Base-by-base conservation (phyloP, 768 basidiomycete genomes). In the Amanita molliuscula region DNA sequence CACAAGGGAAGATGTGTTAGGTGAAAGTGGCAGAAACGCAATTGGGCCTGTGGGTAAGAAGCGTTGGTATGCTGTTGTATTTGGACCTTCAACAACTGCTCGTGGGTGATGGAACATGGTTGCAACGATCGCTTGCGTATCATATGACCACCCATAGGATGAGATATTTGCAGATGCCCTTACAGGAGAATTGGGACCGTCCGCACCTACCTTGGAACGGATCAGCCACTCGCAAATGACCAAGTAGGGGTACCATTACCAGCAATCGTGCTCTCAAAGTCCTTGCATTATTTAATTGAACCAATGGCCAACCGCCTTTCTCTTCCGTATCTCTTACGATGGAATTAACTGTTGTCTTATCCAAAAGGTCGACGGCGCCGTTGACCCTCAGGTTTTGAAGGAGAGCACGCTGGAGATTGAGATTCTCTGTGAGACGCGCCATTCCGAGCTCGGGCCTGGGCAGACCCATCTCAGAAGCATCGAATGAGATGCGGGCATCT, bases 11-110 rank as follows among this genome's bases (percentile, higher is more conserved):
- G 92, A 89, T 2, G 72, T 70, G 0, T 81, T 84, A 0, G 79
- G 68, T 1, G 84, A 84, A 37, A 97, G 75, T 0, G 95, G 96
- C 18, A 98, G 76, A 70, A 96, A 98, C 0, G 94, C 94, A 37
- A 98, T 84, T 2, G 95, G 95, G 0, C 96, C 95, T 4, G 92
- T 92, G 2, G 93, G 87, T 16, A 98, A 77, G 71, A 97, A 97
- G 18, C 94, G 76, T 63, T 98, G 96, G 66, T 87, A 98, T 0
- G 91, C 94, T 0, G 82, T 88, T 5, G 78, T 81, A 58, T 89
- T 90, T 8, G 77, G 77, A 7, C 67, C 67, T 60, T 82, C 75
- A 57, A 79, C 80, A 26, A 76, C 67, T 10, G 75, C 71, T 18
- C 82, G 76, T 1, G 88, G 78, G 15, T 74, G 66, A 62, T 98